phyloP scores from a whole-genome alignment of 768 basidiomycete genomes.

The Pleurotus cornucopiae region DNA sequence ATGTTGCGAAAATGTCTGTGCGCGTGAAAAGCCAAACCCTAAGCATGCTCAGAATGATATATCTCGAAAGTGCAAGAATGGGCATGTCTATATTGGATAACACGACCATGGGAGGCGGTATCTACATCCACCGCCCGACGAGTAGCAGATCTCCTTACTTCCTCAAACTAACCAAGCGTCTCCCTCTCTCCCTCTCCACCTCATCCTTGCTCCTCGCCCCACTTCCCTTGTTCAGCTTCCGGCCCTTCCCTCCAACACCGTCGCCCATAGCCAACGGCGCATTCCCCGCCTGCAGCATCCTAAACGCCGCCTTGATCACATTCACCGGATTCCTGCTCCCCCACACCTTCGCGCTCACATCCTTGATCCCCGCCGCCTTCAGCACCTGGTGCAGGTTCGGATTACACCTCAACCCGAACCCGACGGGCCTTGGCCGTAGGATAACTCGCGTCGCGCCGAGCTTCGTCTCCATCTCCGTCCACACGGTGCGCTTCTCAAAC shows the following conservation, averaged over 20 bases:
- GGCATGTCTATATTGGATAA: too few species aligned
- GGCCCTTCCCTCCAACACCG: slow-evolving; percentile 70
- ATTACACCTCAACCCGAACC: slow-evolving; percentile 90
- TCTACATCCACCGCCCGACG: too few species aligned
- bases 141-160: slow-evolving; percentile 25
- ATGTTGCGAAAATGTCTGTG: too few species aligned
- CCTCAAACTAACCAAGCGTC: slow-evolving; percentile 67
- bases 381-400: slow-evolving; percentile 86
- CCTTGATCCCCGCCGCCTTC: slow-evolving; percentile 92
- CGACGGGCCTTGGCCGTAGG: slow-evolving; percentile 78
- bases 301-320: slow-evolving; percentile 81
- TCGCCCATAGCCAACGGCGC: slow-evolving; percentile 79
- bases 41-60: too few species aligned
- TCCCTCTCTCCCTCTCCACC: slow-evolving; percentile 79
- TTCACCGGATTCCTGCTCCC: slow-evolving; percentile 84
- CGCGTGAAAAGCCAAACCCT: too few species aligned
- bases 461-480: slow-evolving; percentile 85
- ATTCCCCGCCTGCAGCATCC: slow-evolving; percentile 83
- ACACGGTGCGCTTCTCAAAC: slow-evolving; percentile 94
- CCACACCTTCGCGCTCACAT: slow-evolving; percentile 93
- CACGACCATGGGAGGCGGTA: too few species aligned
- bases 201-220: slow-evolving; percentile 66
- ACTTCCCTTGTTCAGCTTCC: slow-evolving; percentile 68
- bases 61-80: too few species aligned
- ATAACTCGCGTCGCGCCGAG: slow-evolving; percentile 79